Evolutionary conservation across 179 eudicot genomes (phyloP), one percentile per base, ranked within the genome.

Genomic region (Sideroxylon spinosum): DNA sequence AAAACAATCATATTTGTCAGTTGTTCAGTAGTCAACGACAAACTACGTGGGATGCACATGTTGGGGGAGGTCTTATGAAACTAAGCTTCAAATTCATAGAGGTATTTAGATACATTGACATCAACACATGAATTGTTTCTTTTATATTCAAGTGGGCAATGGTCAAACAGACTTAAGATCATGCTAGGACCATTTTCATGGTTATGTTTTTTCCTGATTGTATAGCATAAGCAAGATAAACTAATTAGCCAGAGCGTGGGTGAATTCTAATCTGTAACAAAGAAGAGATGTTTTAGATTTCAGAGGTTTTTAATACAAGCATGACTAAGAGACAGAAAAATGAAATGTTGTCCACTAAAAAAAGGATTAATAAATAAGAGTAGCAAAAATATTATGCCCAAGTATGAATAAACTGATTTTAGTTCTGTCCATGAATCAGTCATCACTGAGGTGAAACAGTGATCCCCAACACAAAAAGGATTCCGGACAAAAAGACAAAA

Each of bases 291-390:
- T 12, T 70, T 1, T 14, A 71, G 14, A 71, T 13, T 25, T 16
- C 37, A 71, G 12, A 71, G 75, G 20, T 57, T 53, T 53, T 53
- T 53, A 71, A 13, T 37, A 71, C 50, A 56, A 69, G 73, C 73
- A 46, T 19, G 73, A 69, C 50, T 46, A 69, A 46, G 29, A 11
- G 13, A 50, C 60, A 20, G 74, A 70, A 71, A 52, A 16, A 23
- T 17, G 49, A 23, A 71, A 72, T 55, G 61, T 17, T 48, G 26
- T 72, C 46, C 63, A 17, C 49, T 19, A 13, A 72, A 17, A 53
- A 55, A 10, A 29, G 19, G 14, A 55, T 10, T 14, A 53, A 50
- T 71, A 52, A 7, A 25, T 25, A 37, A 37, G 57, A 70, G 52
- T 52, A 26, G 61, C 20, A 49, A 71, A 53, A 25, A 50, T 37